Base-by-base conservation (phyloP, 495 filamentous ascomycete genomes). In the Acidiella bohemica region DNA sequence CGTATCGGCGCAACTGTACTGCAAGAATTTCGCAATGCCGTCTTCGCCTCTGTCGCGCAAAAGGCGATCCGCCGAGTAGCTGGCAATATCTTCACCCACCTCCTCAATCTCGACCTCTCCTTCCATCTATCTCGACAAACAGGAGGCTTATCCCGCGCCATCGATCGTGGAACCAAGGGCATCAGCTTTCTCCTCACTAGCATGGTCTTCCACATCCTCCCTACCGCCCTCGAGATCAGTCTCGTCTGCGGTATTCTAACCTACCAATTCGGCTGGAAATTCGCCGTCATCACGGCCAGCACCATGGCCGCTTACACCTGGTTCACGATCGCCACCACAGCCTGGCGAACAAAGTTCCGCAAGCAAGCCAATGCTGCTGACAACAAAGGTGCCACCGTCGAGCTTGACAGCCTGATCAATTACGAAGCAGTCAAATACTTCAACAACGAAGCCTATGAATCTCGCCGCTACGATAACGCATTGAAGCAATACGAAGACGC, bases 371-470 rank as follows among this genome's bases (percentile, higher is more conserved):
- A 97, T 60, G 86, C 84, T 7, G 90, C 92, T 0, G 90, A 97
- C 54, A 97, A 96, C 58, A 81, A 78, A 50, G 92, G 83, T 9
- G 88, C 87, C 8, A 96, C 88, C 0, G 84, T 95, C 22, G 90
- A 88, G 0, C 88, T 96, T 1, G 90, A 97, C 61, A 87, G 85
- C 1, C 65, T 97, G 23, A 93, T 97, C 65, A 96, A 96, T 61
- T 96, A 94, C 54, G 90, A 97, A 58, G 92, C 90, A 12, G 90
- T 97, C 48, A 96, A 96, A 64, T 94, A 96, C 66, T 97, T 97
- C 70, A 97, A 96, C 61, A 96, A 96, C 56, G 90, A 97, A 57
- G 80, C 80, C 51, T 94, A 84, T 49, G 90, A 97, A 59, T 81
- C 90, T 30, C 75, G 71, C 16, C 75, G 90, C 18, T 97, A 97